Percentiles rank a stretch among this genome's conserved stretches.
Conservation (phyloP, 805 yeast genomes). For the Lachancea kluyveri region DNA sequence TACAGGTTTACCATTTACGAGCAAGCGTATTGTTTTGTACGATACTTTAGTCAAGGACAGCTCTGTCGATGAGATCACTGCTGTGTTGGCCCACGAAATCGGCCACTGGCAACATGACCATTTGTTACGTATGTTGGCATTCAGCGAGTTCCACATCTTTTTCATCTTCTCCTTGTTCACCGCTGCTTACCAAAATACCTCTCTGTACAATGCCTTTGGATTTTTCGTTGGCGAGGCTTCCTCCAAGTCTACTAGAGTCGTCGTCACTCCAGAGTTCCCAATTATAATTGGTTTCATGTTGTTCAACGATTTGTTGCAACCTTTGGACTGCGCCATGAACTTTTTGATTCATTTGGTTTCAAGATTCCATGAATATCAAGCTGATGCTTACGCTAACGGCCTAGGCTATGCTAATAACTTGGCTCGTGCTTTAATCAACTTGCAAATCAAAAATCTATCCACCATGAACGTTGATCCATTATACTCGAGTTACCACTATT, state of each 20-base stretch:
- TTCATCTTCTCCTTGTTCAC: slow-evolving; percentile 68
- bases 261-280: slow-evolving; percentile 48
- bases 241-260: slow-evolving; percentile 11
- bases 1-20: slow-evolving; percentile 90
- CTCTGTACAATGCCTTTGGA: slow-evolving; percentile 76
- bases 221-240: slow-evolving; percentile 35
- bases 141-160: slow-evolving; percentile 60
- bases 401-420: slow-evolving; percentile 67
- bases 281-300: slow-evolving; percentile 74
- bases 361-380: slow-evolving; percentile 89
- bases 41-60: slow-evolving; percentile 86
- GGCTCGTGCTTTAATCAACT: slow-evolving; percentile 62
- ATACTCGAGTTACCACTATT: slow-evolving; percentile 80
- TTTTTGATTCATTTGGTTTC: slow-evolving; percentile 65
- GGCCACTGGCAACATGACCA: slow-evolving; percentile 97
- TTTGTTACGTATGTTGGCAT: slow-evolving; percentile 65
- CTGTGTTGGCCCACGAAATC: slow-evolving; percentile 96
- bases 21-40: slow-evolving; percentile 84
- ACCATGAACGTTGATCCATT: slow-evolving; percentile 87
- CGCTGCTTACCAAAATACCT: slow-evolving; percentile 69
- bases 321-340: slow-evolving; percentile 62
- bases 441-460: slow-evolving; percentile 76
- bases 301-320: slow-evolving; percentile 72
- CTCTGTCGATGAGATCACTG: slow-evolving; percentile 73
- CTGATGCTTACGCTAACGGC: slow-evolving; percentile 78